Evolutionary conservation across 331 rosid species (phyloP).

Genomic region (Malus hybrid): DNA sequence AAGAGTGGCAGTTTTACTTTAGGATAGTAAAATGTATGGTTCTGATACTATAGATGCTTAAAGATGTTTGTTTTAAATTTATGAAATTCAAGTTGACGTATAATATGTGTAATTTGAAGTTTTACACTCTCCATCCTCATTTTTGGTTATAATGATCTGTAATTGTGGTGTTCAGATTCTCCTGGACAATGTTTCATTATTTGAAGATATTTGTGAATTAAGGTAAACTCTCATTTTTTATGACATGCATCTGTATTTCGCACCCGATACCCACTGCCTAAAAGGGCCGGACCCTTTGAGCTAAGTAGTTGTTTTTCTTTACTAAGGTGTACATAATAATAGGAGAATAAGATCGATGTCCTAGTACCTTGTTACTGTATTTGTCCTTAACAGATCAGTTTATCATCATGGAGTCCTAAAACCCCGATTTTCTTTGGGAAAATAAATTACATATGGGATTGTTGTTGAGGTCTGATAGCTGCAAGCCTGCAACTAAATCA

Average conservation of each 20-base stretch:
- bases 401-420: background rate
- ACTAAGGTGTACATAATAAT: too few relatives aligned
- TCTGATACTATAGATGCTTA: background rate
- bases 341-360: too few relatives aligned
- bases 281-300: background rate
- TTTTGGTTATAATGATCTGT: background rate
- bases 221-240: background rate
- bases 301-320: background rate
- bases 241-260: background rate
- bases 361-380: background rate
- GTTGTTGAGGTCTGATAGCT: background rate
- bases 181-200: background rate
- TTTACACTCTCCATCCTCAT: background rate
- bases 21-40: background rate
- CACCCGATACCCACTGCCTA: too few relatives aligned
- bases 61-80: background rate
- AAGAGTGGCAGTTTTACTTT: background rate
- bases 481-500: background rate
- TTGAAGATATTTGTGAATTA: background rate
- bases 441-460: background rate
- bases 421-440: too few relatives aligned
- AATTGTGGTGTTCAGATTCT: constrained; percentile 1
- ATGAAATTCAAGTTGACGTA: background rate
- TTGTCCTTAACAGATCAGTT: background rate
- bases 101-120: background rate